Base-by-base conservation (phyloP, 2,329 filamentous ascomycete species). In the Colletotrichum eleusines region DNA sequence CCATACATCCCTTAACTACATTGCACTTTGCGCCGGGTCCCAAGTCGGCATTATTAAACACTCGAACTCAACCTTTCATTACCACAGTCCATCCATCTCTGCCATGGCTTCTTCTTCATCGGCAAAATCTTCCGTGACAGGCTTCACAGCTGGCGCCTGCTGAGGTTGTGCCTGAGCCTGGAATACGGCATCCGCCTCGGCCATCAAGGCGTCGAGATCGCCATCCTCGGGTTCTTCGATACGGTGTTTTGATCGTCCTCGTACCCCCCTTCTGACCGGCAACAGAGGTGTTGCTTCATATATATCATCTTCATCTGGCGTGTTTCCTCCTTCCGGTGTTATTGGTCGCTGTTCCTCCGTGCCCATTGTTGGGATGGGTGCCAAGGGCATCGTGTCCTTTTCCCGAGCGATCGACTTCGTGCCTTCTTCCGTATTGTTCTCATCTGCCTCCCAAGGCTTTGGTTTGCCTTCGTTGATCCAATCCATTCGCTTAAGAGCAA, bases 391-490 rank as follows among this genome's bases (percentile, higher is more conserved):
- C 26, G 54, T n/a, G 20, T 44, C 74, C 0, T 75, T 74, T 42
- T 75, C 75, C 26, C 77, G 74, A 40, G 78, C 74, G 73, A 77
- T 73, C 20, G n/a, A 11, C 75, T 61, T 58, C 73, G 74, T 23
- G 74, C 69, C 53, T 58, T 77, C 72, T 16, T 74, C 72, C 31
- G 23, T 18, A 33, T 73, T 68, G 2, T 75, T 79, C 7, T 80
- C 79, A 2, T 79, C 78, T 1, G 76, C 75, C 2, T 54, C 78
- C 16, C 77, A 74, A 0, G 79, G 73, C 57, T 82, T 87, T 0
- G 90, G 89, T 74, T 88, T 92, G 11, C 87, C 85, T 78, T 97
- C 93, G 67, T 95, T 89, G 74, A 98, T 95, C 92, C 94, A 97
- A 73, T 92, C 90, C 78, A 89, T 89, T 71, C 95, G 87, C 82